phyloP scores from a whole-genome alignment of 139 green algal genomes.

The Coccomyxa sp. region DNA sequence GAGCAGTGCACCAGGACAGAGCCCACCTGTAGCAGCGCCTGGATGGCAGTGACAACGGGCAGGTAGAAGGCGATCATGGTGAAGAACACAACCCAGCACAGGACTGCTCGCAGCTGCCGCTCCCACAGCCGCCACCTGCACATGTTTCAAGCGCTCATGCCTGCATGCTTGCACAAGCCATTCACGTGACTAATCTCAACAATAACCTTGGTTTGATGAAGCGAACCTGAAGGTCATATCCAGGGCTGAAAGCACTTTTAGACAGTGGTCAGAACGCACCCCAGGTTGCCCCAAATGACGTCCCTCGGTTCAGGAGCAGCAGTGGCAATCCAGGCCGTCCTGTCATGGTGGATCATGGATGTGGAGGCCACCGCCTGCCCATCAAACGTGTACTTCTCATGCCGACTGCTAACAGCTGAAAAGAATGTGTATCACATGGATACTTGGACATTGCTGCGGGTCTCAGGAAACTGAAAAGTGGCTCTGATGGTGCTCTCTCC shows the following conservation, averaged over 20 bases:
- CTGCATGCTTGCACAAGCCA: not conserved
- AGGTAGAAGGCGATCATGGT: conserved; percentile 33
- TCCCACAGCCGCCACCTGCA: conserved; percentile 34
- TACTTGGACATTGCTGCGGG: too few species aligned
- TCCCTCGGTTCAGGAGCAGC: conserved; percentile 43
- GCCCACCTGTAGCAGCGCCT: conserved; percentile 40
- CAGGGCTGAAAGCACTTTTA: not conserved
- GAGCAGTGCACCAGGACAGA: not conserved
- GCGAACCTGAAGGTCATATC: not conserved
- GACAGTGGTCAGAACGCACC: not conserved
- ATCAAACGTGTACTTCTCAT: not conserved
- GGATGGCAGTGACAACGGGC: conserved; percentile 26
- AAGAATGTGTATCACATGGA: too few species aligned
- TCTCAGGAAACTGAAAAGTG: too few species aligned
- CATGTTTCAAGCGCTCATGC: not conserved
- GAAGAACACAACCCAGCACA: conserved; percentile 12
- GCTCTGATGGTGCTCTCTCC: too few species aligned
- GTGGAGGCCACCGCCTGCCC: conserved; percentile 38
- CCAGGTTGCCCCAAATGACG: conserved; percentile 45
- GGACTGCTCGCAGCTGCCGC: conserved; percentile 15
- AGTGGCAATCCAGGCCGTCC: conserved; percentile 36
- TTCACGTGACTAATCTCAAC: not conserved
- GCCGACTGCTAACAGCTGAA: too few species aligned
- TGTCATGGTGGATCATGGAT: conserved; percentile 54
- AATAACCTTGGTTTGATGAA: too few species aligned